Evolutionary conservation across 2,329 filamentous ascomycete genomes (phyloP).

Genomic region (Plenodomus tracheiphilus): DNA sequence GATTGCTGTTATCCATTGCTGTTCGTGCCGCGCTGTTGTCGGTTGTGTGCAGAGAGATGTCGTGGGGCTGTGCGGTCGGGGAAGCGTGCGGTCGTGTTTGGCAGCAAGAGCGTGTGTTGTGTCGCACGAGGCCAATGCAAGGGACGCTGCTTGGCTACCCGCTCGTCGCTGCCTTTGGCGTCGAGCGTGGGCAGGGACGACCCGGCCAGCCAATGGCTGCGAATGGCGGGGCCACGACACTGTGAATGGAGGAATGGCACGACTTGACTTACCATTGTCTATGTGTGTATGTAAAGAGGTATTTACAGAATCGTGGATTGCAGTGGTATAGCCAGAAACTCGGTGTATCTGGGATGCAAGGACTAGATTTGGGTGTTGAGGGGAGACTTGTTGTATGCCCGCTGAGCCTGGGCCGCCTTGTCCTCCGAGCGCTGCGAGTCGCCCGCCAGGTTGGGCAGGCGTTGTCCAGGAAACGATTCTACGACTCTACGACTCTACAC

Average conservation of each 20-base stretch:
- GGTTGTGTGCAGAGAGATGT: conserved; percentile 7
- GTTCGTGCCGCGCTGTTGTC: conserved; percentile 9
- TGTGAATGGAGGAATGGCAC: conserved; percentile 1
- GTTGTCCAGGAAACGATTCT: conserved; percentile 2
- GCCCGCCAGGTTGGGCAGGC: conserved; percentile 1
- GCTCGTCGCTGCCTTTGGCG: conserved; percentile 9
- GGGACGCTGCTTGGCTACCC: conserved; percentile 11
- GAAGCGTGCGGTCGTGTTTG: neutral
- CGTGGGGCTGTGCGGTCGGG: conserved; percentile 4
- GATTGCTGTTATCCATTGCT: conserved; percentile 45
- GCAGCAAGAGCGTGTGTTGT: neutral
- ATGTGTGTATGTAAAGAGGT: conserved; percentile 4
- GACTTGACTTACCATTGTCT: conserved; percentile 23
- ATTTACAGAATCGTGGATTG: conserved; percentile 5
- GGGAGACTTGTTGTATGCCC: conserved; percentile 24
- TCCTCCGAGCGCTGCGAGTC: conserved; percentile 33
- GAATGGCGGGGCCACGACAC: conserved; percentile 8
- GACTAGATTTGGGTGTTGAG: conserved; percentile 14
- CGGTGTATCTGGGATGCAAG: conserved; percentile 10
- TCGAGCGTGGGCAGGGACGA: conserved; percentile 14
- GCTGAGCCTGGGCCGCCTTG: conserved; percentile 23
- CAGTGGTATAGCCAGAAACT: conserved; percentile 9
- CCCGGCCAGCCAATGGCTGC: conserved; percentile 17
- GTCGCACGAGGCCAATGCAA: conserved; percentile 3
- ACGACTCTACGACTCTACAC: neutral